phyloP scores from a whole-genome alignment of 768 basidiomycete species.

The Auricularia sp. region DNA sequence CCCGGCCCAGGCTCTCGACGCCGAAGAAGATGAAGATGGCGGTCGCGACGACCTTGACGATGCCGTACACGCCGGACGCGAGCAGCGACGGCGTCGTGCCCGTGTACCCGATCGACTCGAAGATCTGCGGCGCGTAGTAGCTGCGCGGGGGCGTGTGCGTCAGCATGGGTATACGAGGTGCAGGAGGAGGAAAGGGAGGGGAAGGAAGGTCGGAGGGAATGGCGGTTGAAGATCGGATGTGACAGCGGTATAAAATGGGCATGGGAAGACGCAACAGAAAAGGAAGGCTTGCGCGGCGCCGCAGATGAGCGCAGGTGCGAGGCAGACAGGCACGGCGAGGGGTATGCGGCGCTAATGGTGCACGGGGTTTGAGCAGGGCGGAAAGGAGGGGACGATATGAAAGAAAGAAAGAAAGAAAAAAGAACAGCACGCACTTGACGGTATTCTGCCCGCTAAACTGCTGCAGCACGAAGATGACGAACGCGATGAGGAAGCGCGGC shows the following conservation, averaged over 20 bases:
- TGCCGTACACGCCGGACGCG: constrained; percentile 60
- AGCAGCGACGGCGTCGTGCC: constrained; percentile 50
- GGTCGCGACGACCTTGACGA: constrained; percentile 62
- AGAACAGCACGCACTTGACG: constrained; percentile 53
- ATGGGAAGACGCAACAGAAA: neutral
- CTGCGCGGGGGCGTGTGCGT: constrained; percentile 4
- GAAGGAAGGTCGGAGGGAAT: too few relatives aligned
- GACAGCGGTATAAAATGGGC: too few relatives aligned
- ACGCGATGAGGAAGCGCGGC: constrained; percentile 76
- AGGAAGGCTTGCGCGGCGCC: neutral
- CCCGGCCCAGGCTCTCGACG: constrained; percentile 60
- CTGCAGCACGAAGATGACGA: constrained; percentile 67
- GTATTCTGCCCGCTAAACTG: constrained; percentile 83
- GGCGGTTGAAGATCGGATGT: too few relatives aligned
- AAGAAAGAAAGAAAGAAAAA: neutral
- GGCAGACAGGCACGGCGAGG: too few relatives aligned
- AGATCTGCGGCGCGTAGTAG: constrained; percentile 7
- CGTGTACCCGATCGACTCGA: constrained; percentile 50
- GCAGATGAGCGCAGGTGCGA: too few relatives aligned
- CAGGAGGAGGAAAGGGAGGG: neutral
- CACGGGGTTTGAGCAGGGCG: too few relatives aligned
- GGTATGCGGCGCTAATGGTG: too few relatives aligned
- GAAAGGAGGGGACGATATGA: neutral
- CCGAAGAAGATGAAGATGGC: constrained; percentile 54
- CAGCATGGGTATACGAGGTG: constrained; percentile 5